These are phyloP conservation scores for Ogataea ganodermae DNA, from an alignment of 805 yeast species.

Conservation along the genomic window DNA sequence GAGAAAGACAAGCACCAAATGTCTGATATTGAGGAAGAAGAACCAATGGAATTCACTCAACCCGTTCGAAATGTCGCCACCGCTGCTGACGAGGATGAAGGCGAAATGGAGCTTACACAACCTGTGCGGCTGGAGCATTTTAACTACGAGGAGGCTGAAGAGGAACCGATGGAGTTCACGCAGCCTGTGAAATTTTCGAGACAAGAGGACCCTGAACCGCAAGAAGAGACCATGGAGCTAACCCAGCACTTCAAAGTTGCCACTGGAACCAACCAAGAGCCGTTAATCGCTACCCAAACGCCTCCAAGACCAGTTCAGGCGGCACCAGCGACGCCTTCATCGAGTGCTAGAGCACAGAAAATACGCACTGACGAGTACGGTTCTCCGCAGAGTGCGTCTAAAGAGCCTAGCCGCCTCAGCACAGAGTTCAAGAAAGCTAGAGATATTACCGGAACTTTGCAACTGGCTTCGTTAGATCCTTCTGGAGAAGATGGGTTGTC, in stretches of 20 bases:
- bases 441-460: constrained; percentile 7
- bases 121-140: constrained; percentile 1
- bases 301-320: constrained; percentile 11
- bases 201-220: neutral
- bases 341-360: constrained; percentile 20
- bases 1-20: neutral
- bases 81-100: constrained; percentile 13
- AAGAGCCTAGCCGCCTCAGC: constrained; percentile 7
- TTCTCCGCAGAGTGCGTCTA: constrained; percentile 24
- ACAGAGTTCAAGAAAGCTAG: constrained; percentile 7
- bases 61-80: neutral
- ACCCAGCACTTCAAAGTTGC: constrained; percentile 15
- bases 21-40: constrained; percentile 7
- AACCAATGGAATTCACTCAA: constrained; percentile 9
- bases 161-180: constrained; percentile 21
- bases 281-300: constrained; percentile 11
- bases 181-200: constrained; percentile 9
- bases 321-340: constrained; percentile 16
- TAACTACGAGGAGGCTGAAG: constrained; percentile 9
- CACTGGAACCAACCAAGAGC: neutral
- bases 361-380: constrained; percentile 24
- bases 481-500: neutral
- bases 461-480: neutral
- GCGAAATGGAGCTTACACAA: constrained; percentile 23
- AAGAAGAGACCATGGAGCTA: constrained; percentile 18